Evolutionary conservation across 2,329 filamentous ascomycete species (phyloP).

Genomic region (Penicillium sp.): DNA sequence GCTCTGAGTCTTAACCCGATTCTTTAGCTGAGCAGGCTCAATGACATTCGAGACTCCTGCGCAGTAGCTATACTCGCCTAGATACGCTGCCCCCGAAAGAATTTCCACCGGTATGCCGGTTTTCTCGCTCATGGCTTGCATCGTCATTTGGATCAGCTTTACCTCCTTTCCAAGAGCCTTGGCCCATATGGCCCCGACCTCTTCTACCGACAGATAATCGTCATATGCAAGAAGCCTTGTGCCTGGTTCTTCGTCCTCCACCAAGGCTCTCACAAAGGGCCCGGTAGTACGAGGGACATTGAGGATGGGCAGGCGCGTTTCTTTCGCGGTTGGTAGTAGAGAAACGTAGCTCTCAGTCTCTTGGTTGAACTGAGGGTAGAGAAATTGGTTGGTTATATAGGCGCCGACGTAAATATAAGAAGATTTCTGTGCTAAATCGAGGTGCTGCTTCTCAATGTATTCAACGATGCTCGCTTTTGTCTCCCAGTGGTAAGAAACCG

Average conservation of each 20-base stretch:
- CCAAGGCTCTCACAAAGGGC: slow-evolving; percentile 49
- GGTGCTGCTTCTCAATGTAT: slow-evolving; percentile 48
- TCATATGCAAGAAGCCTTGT: slow-evolving; percentile 54
- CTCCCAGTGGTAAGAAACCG: slow-evolving; percentile 54
- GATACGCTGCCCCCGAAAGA: slow-evolving; percentile 39
- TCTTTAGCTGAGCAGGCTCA: slow-evolving; percentile 44
- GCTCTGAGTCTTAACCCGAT: not conserved
- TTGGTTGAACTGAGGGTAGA: slow-evolving; percentile 33
- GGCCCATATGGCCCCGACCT: slow-evolving; percentile 43
- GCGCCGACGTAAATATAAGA: slow-evolving; percentile 39
- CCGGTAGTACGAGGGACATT: slow-evolving; percentile 47
- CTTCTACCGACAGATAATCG: slow-evolving; percentile 37
- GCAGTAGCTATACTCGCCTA: slow-evolving; percentile 49
- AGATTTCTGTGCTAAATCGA: slow-evolving; percentile 51
- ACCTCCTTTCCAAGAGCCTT: slow-evolving; percentile 44
- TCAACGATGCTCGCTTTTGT: slow-evolving; percentile 55
- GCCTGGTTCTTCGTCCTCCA: slow-evolving; percentile 43
- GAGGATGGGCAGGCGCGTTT: slow-evolving; percentile 45
- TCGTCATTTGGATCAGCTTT: slow-evolving; percentile 31
- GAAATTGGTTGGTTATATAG: slow-evolving; percentile 37
- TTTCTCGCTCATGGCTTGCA: slow-evolving; percentile 38
- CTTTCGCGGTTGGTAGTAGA: slow-evolving; percentile 31
- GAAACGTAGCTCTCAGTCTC: slow-evolving; percentile 36
- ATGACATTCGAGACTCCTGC: slow-evolving; percentile 45
- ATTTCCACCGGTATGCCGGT: slow-evolving; percentile 37